Percentiles rank a stretch among this genome's conserved stretches.
These are phyloP conservation scores for Phylloporus sp. DNA, from an alignment of 1,284 basidiomycete genomes.

Conservation along the genomic window DNA sequence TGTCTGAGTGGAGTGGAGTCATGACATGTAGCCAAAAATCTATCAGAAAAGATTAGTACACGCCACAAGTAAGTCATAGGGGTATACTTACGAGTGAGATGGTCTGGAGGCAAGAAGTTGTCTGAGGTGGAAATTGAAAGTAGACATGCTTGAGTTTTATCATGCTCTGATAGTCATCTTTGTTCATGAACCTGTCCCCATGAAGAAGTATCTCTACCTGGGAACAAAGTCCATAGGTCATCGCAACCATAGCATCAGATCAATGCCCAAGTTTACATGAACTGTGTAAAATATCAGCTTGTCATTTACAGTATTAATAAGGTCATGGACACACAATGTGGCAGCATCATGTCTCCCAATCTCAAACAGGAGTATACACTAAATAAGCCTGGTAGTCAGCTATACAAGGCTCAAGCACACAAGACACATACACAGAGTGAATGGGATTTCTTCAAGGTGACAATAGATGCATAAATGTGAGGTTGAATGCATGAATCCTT, in stretches of 20 bases:
- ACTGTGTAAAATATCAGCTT: background rate
- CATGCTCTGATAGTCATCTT: slow-evolving; percentile 1
- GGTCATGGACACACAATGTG: background rate
- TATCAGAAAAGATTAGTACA: background rate
- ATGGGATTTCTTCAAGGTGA: slow-evolving; percentile 5
- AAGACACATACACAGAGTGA: slow-evolving; percentile 12
- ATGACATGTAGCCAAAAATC: no score
- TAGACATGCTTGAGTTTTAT: background rate
- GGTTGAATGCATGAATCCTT: slow-evolving; percentile 2
- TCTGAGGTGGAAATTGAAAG: background rate
- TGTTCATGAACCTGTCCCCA: background rate
- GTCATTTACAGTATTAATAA: background rate
- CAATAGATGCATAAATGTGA: slow-evolving; percentile 3
- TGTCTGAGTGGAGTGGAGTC: no score
- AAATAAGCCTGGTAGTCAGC: background rate
- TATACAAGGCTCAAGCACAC: no score
- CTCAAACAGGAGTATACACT: slow-evolving; percentile 5
- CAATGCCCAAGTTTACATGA: background rate
- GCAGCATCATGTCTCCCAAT: background rate
- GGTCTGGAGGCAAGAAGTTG: background rate
- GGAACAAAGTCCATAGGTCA: background rate
- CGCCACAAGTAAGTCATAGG: background rate
- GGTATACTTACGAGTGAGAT: slow-evolving; percentile 1
- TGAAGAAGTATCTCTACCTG: slow-evolving; percentile 8
- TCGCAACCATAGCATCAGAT: background rate